Evolutionary conservation across 768 basidiomycete species (phyloP), one percentile per base, ranked within the genome.

Genomic region (Pleurotus platypus): DNA sequence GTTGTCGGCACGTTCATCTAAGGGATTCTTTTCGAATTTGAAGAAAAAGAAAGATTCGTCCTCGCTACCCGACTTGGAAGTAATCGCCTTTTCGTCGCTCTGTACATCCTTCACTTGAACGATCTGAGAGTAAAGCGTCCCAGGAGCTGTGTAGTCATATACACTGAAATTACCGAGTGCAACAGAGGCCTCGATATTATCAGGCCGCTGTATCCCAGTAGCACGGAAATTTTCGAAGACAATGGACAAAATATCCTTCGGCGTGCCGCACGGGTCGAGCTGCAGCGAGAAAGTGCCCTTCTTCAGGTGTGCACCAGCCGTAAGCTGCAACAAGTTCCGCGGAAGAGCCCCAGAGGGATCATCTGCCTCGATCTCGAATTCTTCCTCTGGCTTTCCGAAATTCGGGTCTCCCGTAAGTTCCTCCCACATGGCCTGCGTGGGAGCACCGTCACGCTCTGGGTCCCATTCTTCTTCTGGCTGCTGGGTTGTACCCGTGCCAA

Each of bases 1-100:
- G 64, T 81, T 96, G 67, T 98, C 96, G 22, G 97, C 94, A 45
- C 92, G 84, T 53, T 88, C 86, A 68, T 97, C 93, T 40, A 98
- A 75, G 7, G 96, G 97, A 61, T 90, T 94, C 57, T 86, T 87
- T 73, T 98, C 97, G 62, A 94, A 90, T 67, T 91, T 92, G 64
- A 95, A 74, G 63, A 84, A 91, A 71, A 99, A 93, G 77, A 99
- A 98, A 2, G 84, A 79, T 51, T 65, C 53, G 26, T 58, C 58
- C 50, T 50, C 62, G 13, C 64, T 57, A 13, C 20, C n/a, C 8
- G 20, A 7, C n/a, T 22, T 16, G n/a, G n/a, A n/a, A 3, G 42
- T 15, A 35, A 11, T 35, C 9, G 30, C 8, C 11, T 35, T 11
- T 15, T 45, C n/a, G 20, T 45, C 42, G 35, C 22, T 22, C 7